Evolutionary conservation across 2,329 filamentous ascomycete genomes (phyloP).

Genomic region (Diaporthe velutina): DNA sequence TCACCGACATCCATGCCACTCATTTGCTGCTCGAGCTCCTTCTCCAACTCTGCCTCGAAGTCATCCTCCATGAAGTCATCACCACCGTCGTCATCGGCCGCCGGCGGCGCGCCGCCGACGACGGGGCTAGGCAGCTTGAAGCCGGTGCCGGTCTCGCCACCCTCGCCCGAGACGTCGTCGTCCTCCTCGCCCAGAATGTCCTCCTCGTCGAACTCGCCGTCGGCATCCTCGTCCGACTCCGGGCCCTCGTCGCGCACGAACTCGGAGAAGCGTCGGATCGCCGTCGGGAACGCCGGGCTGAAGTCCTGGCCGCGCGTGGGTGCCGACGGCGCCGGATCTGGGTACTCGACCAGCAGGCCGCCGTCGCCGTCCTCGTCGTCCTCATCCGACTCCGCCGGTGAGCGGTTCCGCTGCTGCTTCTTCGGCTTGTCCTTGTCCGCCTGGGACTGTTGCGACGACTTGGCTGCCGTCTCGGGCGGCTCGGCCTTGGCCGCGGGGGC

Average conservation of each 20-base stretch:
- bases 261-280: slow-evolving; percentile 65
- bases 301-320: slow-evolving; percentile 51
- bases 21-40: slow-evolving; percentile 69
- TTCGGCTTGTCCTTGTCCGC: slow-evolving; percentile 51
- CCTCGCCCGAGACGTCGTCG: slow-evolving; percentile 55
- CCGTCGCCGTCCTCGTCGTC: slow-evolving; percentile 67
- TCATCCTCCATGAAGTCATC: slow-evolving; percentile 52
- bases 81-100: slow-evolving; percentile 41
- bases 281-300: slow-evolving; percentile 61
- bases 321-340: slow-evolving; percentile 59
- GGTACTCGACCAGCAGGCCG: slow-evolving; percentile 71
- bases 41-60: slow-evolving; percentile 66
- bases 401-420: slow-evolving; percentile 31
- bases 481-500: slow-evolving; percentile 42
- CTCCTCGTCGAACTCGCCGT: slow-evolving; percentile 61
- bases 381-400: slow-evolving; percentile 33
- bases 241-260: slow-evolving; percentile 58
- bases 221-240: slow-evolving; percentile 57
- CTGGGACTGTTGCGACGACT: slow-evolving; percentile 2
- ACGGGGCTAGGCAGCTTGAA: slow-evolving; percentile 69
- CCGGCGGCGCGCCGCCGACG: slow-evolving; percentile 47
- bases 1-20: slow-evolving; percentile 50
- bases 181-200: slow-evolving; percentile 48
- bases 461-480: slow-evolving; percentile 41
- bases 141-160: slow-evolving; percentile 53